phyloP scores from a whole-genome alignment of 2,329 filamentous ascomycete species.

The Botrytis tulipae region DNA sequence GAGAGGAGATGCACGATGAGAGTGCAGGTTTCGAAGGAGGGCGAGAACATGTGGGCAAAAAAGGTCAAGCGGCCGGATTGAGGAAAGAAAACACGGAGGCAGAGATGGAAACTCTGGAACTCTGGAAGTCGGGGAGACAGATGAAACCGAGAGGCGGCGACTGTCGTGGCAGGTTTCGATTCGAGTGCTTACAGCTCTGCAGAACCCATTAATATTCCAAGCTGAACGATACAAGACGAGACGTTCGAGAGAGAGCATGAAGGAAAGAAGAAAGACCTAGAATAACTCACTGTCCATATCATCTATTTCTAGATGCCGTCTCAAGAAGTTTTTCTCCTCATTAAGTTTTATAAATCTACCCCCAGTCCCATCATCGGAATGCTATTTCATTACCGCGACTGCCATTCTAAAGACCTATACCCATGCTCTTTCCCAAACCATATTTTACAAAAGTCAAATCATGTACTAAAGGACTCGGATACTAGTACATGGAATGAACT shows the following conservation, averaged over 20 bases:
- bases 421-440: not conserved
- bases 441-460: not conserved
- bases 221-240: rapidly evolving
- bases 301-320: not conserved
- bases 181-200: rapidly evolving
- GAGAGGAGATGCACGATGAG: not conserved
- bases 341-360: rapidly evolving
- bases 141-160: rapidly evolving
- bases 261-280: not conserved
- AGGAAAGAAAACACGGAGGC: rapidly evolving
- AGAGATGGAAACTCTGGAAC: rapidly evolving
- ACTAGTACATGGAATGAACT: not conserved
- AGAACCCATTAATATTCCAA: rapidly evolving
- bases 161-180: too few relatives aligned
- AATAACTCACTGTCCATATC: not conserved
- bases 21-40: not conserved
- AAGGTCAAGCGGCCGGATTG: too few relatives aligned
- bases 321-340: not conserved
- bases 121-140: not conserved
- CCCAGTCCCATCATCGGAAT: not conserved
- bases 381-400: not conserved
- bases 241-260: too few relatives aligned
- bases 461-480: not conserved
- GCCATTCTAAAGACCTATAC: too few relatives aligned
- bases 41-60: too few relatives aligned